These are phyloP conservation scores for Boletus reticulatus DNA, from an alignment of 768 basidiomycete genomes.

Conservation along the genomic window DNA sequence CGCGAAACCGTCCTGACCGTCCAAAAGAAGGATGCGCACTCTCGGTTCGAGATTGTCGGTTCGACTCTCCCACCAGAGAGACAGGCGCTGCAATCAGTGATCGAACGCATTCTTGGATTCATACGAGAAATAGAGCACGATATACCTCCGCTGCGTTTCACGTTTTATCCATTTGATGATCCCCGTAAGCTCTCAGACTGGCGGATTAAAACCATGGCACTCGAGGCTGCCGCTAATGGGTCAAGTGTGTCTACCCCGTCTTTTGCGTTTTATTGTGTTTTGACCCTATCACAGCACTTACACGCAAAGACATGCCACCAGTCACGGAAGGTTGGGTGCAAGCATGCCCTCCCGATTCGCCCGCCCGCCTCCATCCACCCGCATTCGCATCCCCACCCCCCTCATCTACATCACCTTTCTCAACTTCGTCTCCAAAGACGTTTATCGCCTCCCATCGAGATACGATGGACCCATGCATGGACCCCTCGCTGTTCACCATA, in stretches of 20 bases:
- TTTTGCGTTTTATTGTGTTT: background rate
- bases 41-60: constrained; percentile 15
- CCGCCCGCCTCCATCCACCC: constrained; percentile 29
- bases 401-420: background rate
- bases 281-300: constrained; percentile 23
- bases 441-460: constrained; percentile 37
- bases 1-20: constrained; percentile 19
- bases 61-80: constrained; percentile 7
- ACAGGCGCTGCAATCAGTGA: background rate
- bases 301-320: constrained; percentile 32
- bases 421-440: constrained; percentile 1
- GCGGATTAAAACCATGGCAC: constrained; percentile 19
- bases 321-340: constrained; percentile 26
- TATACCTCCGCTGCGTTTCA: constrained; percentile 32
- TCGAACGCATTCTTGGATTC: constrained; percentile 21
- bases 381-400: constrained; percentile 27
- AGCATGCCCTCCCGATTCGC: constrained; percentile 23
- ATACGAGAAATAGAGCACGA: constrained; percentile 26
- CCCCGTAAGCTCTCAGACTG: constrained; percentile 29
- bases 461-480: constrained; percentile 37
- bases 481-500: constrained; percentile 34
- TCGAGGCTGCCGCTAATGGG: constrained; percentile 27
- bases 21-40: constrained; percentile 12
- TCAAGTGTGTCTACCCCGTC: constrained; percentile 16
- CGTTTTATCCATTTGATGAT: constrained; percentile 30